Base-by-base conservation (phyloP, 441 rosid species). In the Dalechampia spathulata region DNA sequence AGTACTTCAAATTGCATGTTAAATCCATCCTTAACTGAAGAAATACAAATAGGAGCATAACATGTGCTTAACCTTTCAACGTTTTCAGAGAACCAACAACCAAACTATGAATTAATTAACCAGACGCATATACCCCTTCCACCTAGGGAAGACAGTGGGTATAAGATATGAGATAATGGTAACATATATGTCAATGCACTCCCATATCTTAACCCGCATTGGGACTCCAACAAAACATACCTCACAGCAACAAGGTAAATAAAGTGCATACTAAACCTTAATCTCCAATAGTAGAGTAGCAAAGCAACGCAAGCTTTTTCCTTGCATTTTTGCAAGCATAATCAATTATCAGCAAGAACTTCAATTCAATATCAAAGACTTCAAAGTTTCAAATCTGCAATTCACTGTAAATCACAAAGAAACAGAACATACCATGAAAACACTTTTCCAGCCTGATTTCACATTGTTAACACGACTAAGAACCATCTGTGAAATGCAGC, bases 381-480 rank as follows among this genome's bases (percentile, higher is more conserved):
- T 28, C n/a, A n/a, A 26, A 9, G 7, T 26, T 59, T 38, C 48
- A 19, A 27, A 15, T 15, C 22, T 30, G 34, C 5, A 22, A n/a
- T n/a, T 17, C 20, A 21, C 47, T 3, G 7, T 15, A 26, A n/a
- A 19, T 27, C 56, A 22, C 52, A 20, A 46, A 36, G 28, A 51
- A 26, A 11, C 34, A 46, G 41, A 55, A 64, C 82, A 30, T 90
- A 93, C 99, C 96, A 75, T 68, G 70, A 93, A 93, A 71, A 93
- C 97, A 72, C 97, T 93, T 80, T 87, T 93, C 99, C 99, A 90
- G 39, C 99, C 99, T 67, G 99, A 93, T 75, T 90, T 93, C 67
- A 93, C 99, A 60, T 90, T 82, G 64, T 68, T 76, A 63, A 93
- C 97, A 26, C 97, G 99, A 72, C 85, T 83, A 63, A 93, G 95